These are phyloP conservation scores for Seiridium unicorne DNA, from an alignment of 2,329 filamentous ascomycete genomes.

Conservation along the genomic window DNA sequence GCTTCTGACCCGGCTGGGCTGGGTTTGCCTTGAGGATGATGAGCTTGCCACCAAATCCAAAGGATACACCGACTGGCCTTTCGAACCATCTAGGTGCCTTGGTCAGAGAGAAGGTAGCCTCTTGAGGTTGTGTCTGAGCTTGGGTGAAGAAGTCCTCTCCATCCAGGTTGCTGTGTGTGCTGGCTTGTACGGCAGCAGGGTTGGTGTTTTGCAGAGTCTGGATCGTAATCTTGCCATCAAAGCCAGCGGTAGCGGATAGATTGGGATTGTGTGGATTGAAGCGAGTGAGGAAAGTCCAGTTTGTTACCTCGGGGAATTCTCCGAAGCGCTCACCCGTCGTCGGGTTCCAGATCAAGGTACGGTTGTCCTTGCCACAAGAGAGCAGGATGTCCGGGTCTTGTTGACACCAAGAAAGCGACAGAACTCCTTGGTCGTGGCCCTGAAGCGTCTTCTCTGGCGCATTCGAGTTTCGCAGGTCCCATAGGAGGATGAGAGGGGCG, in stretches of 20 bases:
- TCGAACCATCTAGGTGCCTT: conserved; percentile 91
- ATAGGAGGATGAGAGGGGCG: conserved; percentile 83
- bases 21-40: conserved; percentile 67
- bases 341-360: conserved; percentile 94
- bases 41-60: conserved; percentile 93
- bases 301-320: conserved; percentile 96
- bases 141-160: conserved; percentile 96
- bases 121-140: conserved; percentile 88
- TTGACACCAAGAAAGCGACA: conserved; percentile 92
- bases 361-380: conserved; percentile 95
- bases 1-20: conserved; percentile 59
- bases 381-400: conserved; percentile 87
- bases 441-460: conserved; percentile 84
- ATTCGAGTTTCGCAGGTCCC: conserved; percentile 95
- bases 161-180: conserved; percentile 69
- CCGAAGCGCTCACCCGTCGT: conserved; percentile 84
- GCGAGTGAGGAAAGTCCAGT: conserved; percentile 95
- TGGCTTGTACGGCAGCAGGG: conserved; percentile 65
- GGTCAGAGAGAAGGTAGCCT: conserved; percentile 79
- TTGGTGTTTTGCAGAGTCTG: conserved; percentile 96
- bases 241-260: conserved; percentile 90
- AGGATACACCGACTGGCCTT: conserved; percentile 79
- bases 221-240: conserved; percentile 92
- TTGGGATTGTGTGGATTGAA: conserved; percentile 94
- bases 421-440: conserved; percentile 90